phyloP scores from a whole-genome alignment of 2,329 filamentous ascomycete species.

The Penicillium sp. region DNA sequence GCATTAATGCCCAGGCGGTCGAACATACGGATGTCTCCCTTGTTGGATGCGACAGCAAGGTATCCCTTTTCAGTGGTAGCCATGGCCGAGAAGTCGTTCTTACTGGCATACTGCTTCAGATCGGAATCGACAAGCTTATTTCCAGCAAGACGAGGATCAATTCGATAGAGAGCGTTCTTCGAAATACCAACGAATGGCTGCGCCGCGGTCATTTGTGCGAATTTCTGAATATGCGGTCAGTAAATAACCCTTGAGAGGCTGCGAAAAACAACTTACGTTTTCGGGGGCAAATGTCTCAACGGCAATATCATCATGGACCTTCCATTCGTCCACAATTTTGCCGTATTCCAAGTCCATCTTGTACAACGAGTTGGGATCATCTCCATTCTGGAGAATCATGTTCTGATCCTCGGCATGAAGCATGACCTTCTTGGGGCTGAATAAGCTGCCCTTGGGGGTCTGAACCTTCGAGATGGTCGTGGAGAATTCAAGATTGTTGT shows the following conservation, averaged over 20 bases:
- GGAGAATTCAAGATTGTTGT: slow-evolving; percentile 91
- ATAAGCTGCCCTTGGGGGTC: slow-evolving; percentile 80
- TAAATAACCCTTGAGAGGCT: slow-evolving; percentile 9
- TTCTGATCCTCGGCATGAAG: slow-evolving; percentile 86
- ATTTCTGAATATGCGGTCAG: slow-evolving; percentile 62
- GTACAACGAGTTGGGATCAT: slow-evolving; percentile 86
- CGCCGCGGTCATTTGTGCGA: slow-evolving; percentile 92
- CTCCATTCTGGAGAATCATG: slow-evolving; percentile 79
- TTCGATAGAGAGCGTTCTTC: slow-evolving; percentile 85
- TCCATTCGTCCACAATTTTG: slow-evolving; percentile 98
- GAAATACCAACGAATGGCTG: slow-evolving; percentile 95
- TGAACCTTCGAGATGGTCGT: slow-evolving; percentile 97
- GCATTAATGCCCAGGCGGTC: slow-evolving; percentile 95
- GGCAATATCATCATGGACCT: slow-evolving; percentile 92
- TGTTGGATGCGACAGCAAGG: slow-evolving; percentile 94
- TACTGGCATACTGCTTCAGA: slow-evolving; percentile 92
- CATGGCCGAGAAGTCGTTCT: slow-evolving; percentile 94
- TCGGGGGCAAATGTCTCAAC: slow-evolving; percentile 91
- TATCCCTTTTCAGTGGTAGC: slow-evolving; percentile 96
- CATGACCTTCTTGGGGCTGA: slow-evolving; percentile 97
- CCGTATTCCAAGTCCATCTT: slow-evolving; percentile 98
- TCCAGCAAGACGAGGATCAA: slow-evolving; percentile 86
- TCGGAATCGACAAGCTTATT: slow-evolving; percentile 91
- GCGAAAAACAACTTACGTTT: slow-evolving; percentile 53
- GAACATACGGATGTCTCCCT: slow-evolving; percentile 95